Percentiles rank a stretch among this genome's conserved stretches.
Conservation (phyloP, 305 asterid genomes). For the Coffea humblotiana region DNA sequence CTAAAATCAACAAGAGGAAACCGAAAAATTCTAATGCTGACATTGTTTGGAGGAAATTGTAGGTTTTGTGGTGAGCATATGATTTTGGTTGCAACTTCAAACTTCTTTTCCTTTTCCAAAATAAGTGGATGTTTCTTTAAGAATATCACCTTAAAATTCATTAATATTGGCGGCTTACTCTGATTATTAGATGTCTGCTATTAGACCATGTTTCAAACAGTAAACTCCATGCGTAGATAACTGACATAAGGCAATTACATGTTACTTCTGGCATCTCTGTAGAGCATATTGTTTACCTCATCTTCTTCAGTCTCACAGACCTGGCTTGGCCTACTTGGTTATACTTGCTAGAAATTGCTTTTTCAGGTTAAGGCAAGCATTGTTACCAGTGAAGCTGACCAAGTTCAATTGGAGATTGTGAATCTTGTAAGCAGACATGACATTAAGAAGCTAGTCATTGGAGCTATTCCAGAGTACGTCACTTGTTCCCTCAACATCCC, state of each 20-base stretch:
- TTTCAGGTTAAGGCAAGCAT: slow-evolving; percentile 67
- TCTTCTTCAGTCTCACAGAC: neutral
- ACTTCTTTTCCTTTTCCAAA: too few species aligned
- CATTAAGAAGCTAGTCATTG: slow-evolving; percentile 65
- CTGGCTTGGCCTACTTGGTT: neutral
- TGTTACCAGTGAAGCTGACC: slow-evolving; percentile 56
- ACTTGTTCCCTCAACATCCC: slow-evolving; percentile 13
- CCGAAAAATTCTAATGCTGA: neutral
- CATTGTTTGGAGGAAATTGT: neutral
- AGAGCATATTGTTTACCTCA: neutral
- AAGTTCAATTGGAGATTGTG: slow-evolving; percentile 63
- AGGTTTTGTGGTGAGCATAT: too few species aligned
- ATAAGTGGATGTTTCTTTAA: too few species aligned
- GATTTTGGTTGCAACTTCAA: too few species aligned
- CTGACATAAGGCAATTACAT: neutral
- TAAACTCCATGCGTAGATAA: neutral
- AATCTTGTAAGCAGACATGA: slow-evolving; percentile 51
- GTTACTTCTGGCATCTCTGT: neutral
- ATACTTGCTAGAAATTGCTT: slow-evolving; percentile 12
- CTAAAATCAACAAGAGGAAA: neutral
- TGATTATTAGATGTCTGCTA: neutral
- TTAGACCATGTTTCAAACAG: neutral
- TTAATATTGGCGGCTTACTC: too few species aligned
- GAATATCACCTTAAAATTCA: too few species aligned
- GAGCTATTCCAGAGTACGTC: slow-evolving; percentile 75